phyloP scores from a whole-genome alignment of 208 protist species.

The Trypanosoma congolense region DNA sequence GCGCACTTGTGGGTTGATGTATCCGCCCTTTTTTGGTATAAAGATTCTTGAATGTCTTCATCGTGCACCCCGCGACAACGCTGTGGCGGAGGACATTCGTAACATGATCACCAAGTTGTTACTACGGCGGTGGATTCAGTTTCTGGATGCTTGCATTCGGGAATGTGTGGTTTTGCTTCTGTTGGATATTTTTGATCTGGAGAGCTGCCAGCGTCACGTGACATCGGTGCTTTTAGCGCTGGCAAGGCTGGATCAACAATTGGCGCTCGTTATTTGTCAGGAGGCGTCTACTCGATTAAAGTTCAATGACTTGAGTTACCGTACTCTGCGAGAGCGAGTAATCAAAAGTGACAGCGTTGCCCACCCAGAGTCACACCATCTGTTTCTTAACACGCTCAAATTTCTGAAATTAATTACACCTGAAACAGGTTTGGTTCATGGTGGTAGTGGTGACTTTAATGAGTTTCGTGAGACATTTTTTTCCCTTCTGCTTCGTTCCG shows the following conservation, averaged over 20 bases:
- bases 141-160: constrained; percentile 10
- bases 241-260: constrained; percentile 4
- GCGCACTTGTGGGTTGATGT: constrained; percentile 44
- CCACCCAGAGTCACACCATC: constrained; percentile 11
- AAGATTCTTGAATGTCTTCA: constrained; percentile 51
- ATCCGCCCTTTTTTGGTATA: constrained; percentile 54
- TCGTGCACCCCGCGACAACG: constrained; percentile 22
- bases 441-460: constrained; percentile 1
- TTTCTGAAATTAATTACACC: constrained; percentile 18
- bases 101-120: constrained; percentile 17
- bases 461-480: constrained; percentile 6
- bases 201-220: constrained; percentile 15
- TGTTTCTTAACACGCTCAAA: constrained; percentile 20
- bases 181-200: constrained; percentile 26
- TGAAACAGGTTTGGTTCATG: not conserved
- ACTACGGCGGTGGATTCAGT: constrained; percentile 4
- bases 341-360: not conserved
- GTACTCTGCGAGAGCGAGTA: constrained; percentile 12
- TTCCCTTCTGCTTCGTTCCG: constrained; percentile 2
- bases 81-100: constrained; percentile 17
- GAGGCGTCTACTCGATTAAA: constrained; percentile 8
- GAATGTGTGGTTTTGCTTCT: constrained; percentile 22
- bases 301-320: constrained; percentile 20
- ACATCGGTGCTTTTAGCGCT: constrained; percentile 14
- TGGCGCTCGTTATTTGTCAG: constrained; percentile 25